Conservation (phyloP, 345 rosid species). For the Eucalyptus tenuipes region DNA sequence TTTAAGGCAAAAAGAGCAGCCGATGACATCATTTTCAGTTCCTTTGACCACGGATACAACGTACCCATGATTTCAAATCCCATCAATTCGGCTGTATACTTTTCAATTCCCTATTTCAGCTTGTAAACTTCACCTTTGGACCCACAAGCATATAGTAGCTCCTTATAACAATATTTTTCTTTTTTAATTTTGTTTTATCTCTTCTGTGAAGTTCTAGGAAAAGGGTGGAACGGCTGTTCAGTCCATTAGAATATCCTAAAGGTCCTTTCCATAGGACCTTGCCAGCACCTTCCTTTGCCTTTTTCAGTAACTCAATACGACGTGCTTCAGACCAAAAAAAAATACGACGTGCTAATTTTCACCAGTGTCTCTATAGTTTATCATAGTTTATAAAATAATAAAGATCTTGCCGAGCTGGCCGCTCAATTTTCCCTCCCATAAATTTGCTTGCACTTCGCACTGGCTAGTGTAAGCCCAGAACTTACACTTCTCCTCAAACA, state of each 20-base stretch:
- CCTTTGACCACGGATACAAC: neutral
- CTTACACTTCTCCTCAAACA: neutral
- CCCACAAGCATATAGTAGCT: neutral
- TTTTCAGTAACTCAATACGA: neutral
- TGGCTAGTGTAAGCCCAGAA: neutral
- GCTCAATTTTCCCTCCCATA: neutral
- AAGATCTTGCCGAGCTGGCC: neutral
- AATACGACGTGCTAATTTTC: neutral
- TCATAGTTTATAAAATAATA: neutral
- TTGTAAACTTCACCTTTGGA: neutral
- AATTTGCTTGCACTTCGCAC: neutral
- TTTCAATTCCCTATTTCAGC: neutral
- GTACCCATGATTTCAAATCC: neutral
- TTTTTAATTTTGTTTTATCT: neutral
- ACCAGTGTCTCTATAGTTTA: neutral
- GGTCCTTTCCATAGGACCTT: neutral
- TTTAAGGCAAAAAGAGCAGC: neutral
- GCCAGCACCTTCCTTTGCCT: neutral
- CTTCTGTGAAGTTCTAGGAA: neutral
- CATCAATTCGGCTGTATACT: neutral
- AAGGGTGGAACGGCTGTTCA: neutral
- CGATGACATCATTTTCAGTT: neutral
- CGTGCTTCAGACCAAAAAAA: no score
- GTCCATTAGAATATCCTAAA: neutral
- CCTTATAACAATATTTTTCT: neutral